Evolutionary conservation across 1,284 basidiomycete genomes (phyloP).

Genomic region (Marasmius oreades): DNA sequence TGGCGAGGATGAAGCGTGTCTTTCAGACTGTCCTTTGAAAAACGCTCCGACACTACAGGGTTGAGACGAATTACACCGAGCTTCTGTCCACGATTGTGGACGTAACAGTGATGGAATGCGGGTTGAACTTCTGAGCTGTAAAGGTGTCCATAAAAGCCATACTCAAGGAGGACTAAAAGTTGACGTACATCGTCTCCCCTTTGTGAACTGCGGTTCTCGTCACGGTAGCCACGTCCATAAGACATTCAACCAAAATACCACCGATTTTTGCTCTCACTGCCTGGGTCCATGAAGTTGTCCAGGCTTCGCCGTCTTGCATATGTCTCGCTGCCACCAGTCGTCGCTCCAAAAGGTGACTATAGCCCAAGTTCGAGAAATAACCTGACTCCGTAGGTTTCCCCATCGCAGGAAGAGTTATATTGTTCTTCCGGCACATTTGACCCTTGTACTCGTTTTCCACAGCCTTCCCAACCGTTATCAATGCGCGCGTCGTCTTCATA

Average conservation of each 20-base stretch:
- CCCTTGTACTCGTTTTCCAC: constrained; percentile 89
- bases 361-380: constrained; percentile 58
- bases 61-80: constrained; percentile 91
- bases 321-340: constrained; percentile 64
- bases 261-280: constrained; percentile 76
- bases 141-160: not conserved
- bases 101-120: constrained; percentile 91
- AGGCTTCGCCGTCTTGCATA: constrained; percentile 58
- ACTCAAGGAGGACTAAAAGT: not conserved
- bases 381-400: constrained; percentile 31
- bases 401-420: constrained; percentile 47
- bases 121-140: constrained; percentile 78
- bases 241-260: constrained; percentile 76
- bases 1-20: constrained; percentile 89
- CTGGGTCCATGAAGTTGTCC: constrained; percentile 86
- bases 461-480: constrained; percentile 81
- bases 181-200: constrained; percentile 51
- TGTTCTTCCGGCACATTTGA: constrained; percentile 70
- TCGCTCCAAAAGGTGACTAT: constrained; percentile 52
- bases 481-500: constrained; percentile 87
- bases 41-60: constrained; percentile 71
- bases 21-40: constrained; percentile 77
- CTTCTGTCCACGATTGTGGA: constrained; percentile 90
- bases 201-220: constrained; percentile 57
- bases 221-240: constrained; percentile 87